phyloP scores from a whole-genome alignment of 768 basidiomycete genomes.

The Phaeotremella skinneri region DNA sequence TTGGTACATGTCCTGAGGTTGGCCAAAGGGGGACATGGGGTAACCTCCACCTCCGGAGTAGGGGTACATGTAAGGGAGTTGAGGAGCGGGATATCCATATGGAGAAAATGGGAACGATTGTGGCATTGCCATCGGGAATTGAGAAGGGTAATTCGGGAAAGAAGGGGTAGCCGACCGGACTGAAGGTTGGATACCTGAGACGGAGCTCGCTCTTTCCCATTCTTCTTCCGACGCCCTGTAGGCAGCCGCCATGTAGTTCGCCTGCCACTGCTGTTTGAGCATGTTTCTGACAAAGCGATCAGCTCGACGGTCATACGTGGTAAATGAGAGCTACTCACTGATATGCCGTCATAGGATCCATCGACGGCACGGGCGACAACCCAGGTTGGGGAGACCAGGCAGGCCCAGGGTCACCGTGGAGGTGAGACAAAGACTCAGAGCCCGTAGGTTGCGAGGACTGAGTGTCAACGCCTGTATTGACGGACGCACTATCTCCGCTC shows the following conservation, averaged over 20 bases:
- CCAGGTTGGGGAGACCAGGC: not conserved
- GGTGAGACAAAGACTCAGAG: not conserved
- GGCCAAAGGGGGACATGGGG: not conserved
- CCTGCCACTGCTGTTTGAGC: slow-evolving; percentile 45
- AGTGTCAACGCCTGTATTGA: not conserved
- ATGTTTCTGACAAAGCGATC: slow-evolving; percentile 15
- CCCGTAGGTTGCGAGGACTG: not conserved
- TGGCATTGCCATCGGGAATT: not conserved
- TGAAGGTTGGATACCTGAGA: slow-evolving; percentile 12
- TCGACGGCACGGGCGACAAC: not conserved
- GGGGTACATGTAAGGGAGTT: not conserved
- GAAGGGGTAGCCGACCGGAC: slow-evolving; percentile 1
- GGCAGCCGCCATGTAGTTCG: slow-evolving; percentile 43
- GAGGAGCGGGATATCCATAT: not conserved
- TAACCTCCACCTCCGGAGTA: not conserved
- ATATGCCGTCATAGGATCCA: not conserved
- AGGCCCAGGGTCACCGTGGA: not conserved
- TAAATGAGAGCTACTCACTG: not conserved
- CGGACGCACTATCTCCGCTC: not conserved
- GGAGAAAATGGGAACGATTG: not conserved
- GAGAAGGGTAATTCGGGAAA: slow-evolving; percentile 1
- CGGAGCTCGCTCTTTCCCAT: slow-evolving; percentile 36
- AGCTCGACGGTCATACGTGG: not conserved
- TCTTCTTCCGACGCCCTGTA: slow-evolving; percentile 41
- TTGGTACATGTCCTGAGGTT: not conserved